Base-by-base conservation (phyloP, 1,284 basidiomycete genomes). In the Thelephora terrestris region DNA sequence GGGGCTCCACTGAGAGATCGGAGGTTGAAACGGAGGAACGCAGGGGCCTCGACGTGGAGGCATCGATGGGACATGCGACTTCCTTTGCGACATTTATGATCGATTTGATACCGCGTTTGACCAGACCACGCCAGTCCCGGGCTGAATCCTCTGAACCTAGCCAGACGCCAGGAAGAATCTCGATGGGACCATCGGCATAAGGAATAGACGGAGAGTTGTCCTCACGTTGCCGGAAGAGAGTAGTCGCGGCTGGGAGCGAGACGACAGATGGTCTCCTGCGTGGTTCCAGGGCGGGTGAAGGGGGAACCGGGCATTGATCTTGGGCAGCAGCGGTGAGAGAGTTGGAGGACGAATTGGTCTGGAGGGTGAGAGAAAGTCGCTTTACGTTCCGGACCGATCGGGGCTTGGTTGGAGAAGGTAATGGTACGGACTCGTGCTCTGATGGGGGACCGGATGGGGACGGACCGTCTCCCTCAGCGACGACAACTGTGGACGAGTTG, bases 51-150 rank as follows among this genome's bases (percentile, higher is more conserved):
- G 69, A 58, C 21, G 60, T 55, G 20, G 62, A 54, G 14, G 68
- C 53, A 56, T 85, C 83, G 58, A 90, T 89, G 18, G 89, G 85
- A 39, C 83, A 83, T 25, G 78, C 68, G 51, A 96, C 86, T 66
- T 96, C 92, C 67, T 96, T 95, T 29, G 95, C 95, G 29, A 98
- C 95, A 64, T 97, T 97, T 63, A 98, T 76, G 17, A 97, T 78
- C 39, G 85, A 79, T 52, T 76, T 79, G 63, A 95, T 91, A 46
- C 83, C 79, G 34, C 81, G 75, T 48, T 83, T 75, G n/a, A 76
- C 63, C 49, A 94, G 78, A 43, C 72, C 70, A 39, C 71, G 69
- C 76, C 82, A 85, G 64, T 94, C 84, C 47, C 80, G 77, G 29
- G 90, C 89, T 55, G 95, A 95, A 64, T 95, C 91, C 64, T 97